These are phyloP conservation scores for Didymella exigua DNA, from an alignment of 2,329 filamentous ascomycete species.

Conservation along the genomic window DNA sequence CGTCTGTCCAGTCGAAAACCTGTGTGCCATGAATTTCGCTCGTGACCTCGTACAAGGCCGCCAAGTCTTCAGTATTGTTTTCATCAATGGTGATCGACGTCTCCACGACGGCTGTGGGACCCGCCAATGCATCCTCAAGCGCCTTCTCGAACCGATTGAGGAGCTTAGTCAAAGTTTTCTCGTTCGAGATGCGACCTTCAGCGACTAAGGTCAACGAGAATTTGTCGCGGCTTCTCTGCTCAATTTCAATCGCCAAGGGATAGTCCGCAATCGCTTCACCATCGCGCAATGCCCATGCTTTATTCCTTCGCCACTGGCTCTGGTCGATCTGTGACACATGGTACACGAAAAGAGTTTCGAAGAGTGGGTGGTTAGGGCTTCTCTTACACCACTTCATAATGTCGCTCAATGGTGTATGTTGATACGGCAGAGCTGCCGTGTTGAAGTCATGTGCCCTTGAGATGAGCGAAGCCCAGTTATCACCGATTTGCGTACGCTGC, in stretches of 20 bases:
- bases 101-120: conserved; percentile 36
- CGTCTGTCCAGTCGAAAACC: conserved; percentile 64
- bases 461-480: conserved; percentile 67
- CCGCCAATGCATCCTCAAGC: conserved; percentile 44
- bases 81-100: conserved; percentile 16
- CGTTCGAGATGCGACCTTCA: conserved; percentile 54
- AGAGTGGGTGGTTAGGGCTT: conserved; percentile 59
- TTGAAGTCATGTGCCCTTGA: conserved; percentile 73
- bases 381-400: conserved; percentile 78
- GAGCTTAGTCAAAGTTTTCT: conserved; percentile 46
- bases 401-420: conserved; percentile 77
- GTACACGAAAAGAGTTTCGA: conserved; percentile 84
- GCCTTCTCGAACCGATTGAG: conserved; percentile 52
- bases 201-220: conserved; percentile 67
- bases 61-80: not conserved
- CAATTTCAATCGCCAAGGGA: conserved; percentile 77
- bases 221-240: conserved; percentile 55
- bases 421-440: conserved; percentile 69
- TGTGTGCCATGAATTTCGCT: not conserved
- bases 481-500: conserved; percentile 50
- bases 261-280: conserved; percentile 64
- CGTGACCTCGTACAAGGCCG: not conserved
- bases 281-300: conserved; percentile 61
- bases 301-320: conserved; percentile 26
- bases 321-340: conserved; percentile 56